Evolutionary conservation across 345 rosid species (phyloP).

Genomic region (Acer campestre): DNA sequence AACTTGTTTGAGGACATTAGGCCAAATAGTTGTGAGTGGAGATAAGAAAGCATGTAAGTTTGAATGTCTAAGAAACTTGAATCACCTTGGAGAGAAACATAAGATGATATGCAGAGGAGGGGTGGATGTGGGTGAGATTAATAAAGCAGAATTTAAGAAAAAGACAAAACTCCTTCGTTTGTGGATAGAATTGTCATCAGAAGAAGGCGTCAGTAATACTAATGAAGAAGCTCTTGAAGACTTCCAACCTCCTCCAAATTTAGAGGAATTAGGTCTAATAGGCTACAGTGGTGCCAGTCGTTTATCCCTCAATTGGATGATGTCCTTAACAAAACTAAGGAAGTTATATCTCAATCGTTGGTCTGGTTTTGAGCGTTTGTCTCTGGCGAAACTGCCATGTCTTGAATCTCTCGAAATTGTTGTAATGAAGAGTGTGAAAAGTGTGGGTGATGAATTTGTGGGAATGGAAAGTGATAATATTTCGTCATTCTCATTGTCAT

Average conservation of each 20-base stretch:
- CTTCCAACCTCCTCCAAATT: conserved; percentile 7
- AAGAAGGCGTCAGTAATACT: no score
- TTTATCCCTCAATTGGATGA: not conserved
- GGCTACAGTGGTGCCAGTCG: not conserved
- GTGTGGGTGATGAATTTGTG: not conserved
- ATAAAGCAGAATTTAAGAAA: not conserved
- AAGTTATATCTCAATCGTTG: not conserved
- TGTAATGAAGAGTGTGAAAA: not conserved
- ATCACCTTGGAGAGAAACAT: not conserved
- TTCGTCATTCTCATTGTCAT: not conserved
- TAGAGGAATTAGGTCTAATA: not conserved
- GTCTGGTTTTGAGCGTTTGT: not conserved
- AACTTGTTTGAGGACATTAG: not conserved
- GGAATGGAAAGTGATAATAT: not conserved
- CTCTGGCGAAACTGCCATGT: not conserved
- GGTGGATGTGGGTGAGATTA: not conserved
- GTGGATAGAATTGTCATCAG: not conserved
- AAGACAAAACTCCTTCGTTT: not conserved
- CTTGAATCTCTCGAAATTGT: not conserved
- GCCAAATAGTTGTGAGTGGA: not conserved
- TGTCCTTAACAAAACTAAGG: not conserved
- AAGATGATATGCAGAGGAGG: not conserved
- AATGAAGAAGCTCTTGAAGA: not conserved
- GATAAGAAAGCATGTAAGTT: not conserved
- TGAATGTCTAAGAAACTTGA: not conserved